Base-by-base conservation (phyloP, 257 asterid species). In the Capsicum pubescens region DNA sequence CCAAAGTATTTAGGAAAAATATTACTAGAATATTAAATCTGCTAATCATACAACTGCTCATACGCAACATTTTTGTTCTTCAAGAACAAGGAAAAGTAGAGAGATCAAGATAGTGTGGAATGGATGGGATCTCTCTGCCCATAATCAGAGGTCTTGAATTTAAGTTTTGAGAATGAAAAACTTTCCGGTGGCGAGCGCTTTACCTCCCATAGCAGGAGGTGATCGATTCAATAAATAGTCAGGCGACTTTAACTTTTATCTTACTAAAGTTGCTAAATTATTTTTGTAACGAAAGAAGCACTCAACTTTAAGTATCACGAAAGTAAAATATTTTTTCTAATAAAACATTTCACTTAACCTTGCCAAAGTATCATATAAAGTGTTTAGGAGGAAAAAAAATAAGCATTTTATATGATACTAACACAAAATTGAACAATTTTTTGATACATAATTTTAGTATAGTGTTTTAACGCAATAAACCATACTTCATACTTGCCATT, bases 81-180 rank as follows among this genome's bases (percentile, higher is more conserved):
- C 79, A 42, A 42, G 56, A 70, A 70, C 39, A 63, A 63, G 15
- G 5, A 63, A 21, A 7, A 21, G 11, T 16, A 11, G 17, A 63
- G 15, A 11, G 48, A 44, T 7, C 48, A 44, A 7, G 15, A 3
- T 5, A 5, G 4, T 1, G 2, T 19, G 15, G 14, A 19, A 63
- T 21, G 12, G 11, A 19, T 9, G 8, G 3, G 0, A 70, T 17
- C 26, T 9, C 35, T 2, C 8, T 2, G 9, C 44, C 9, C 16
- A 8, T 70, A 87, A 84, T 92, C 86, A n/a, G 91, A 92, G 1
- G 87, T 70, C 14, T 90, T 90, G 13, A 4, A 0, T 42, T 70
- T 7, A 1, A 42, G 1, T 6, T 0, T 8, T 5, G 36, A 2
- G 9, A 70, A 70, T 6, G 35, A 9, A 57, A 5, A 21, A 21